Evolutionary conservation across 148 eudicot species (phyloP).

Genomic region (Heliosperma pusillum): DNA sequence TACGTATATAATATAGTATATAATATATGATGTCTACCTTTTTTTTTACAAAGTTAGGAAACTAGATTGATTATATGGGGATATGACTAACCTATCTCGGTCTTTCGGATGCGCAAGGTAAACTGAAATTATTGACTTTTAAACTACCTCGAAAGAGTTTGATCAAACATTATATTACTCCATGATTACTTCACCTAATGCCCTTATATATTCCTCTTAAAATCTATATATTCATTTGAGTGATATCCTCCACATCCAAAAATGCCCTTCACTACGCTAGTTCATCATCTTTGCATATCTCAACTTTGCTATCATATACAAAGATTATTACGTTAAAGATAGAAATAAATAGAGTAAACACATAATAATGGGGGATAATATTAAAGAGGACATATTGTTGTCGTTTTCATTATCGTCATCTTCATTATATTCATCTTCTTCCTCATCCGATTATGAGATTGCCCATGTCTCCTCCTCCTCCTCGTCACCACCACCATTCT

Average conservation of each 20-base stretch:
- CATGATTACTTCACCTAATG: constrained; percentile 14
- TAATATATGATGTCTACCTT: no score
- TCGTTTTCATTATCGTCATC: constrained; percentile 12
- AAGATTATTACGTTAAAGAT: no score
- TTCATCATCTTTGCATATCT: neutral
- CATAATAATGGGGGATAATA: neutral
- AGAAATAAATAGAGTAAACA: neutral
- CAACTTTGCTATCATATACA: no score
- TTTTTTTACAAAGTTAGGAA: no score
- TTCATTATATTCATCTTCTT: neutral
- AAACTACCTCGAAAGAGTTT: no score
- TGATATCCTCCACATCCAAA: neutral
- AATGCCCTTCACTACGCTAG: no score
- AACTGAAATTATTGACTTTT: no score
- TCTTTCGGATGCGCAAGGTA: no score
- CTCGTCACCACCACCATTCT: neutral
- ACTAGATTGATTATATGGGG: no score
- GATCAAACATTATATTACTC: neutral
- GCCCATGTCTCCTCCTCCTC: neutral
- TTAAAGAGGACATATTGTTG: neutral
- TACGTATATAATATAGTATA: no score
- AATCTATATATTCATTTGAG: neutral
- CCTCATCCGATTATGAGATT: neutral
- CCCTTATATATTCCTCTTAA: neutral
- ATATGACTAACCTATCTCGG: no score